A percentile compares a stretch with the other conserved stretches of the same genome.
These are phyloP conservation scores for Nemophila menziesii DNA, from an alignment of 257 asterid genomes.

Conservation along the genomic window DNA sequence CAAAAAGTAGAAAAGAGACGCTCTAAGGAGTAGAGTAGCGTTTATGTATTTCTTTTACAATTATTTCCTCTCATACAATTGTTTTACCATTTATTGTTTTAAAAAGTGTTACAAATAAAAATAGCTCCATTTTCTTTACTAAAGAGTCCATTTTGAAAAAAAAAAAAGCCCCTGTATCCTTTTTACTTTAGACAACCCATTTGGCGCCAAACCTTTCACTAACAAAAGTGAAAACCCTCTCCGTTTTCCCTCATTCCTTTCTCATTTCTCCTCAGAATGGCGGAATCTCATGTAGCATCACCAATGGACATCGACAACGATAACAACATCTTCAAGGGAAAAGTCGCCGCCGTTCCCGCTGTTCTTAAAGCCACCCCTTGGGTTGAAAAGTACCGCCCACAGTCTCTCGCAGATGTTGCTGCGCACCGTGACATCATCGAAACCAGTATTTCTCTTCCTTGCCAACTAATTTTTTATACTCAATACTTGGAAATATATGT, in stretches of 20 bases:
- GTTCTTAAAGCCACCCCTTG: constrained; percentile 67
- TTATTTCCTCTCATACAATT: too few relatives aligned
- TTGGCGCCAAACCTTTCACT: constrained; percentile 1
- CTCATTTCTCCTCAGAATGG: constrained; percentile 29
- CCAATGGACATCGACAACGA: constrained; percentile 76
- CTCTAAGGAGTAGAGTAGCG: too few relatives aligned
- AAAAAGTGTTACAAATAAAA: too few relatives aligned
- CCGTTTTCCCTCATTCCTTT: too few relatives aligned
- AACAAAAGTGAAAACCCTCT: background rate
- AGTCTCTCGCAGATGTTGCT: constrained; percentile 89
- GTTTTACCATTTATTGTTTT: too few relatives aligned
- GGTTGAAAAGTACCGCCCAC: constrained; percentile 98
- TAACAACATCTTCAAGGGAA: constrained; percentile 40
- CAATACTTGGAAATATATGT: background rate
- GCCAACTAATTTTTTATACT: background rate
- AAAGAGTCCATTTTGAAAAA: too few relatives aligned
- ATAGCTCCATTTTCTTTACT: too few relatives aligned
- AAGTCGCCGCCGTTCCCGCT: constrained; percentile 30
- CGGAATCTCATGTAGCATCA: constrained; percentile 31
- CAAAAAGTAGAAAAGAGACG: too few relatives aligned
- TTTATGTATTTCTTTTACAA: too few relatives aligned
- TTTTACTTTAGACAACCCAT: background rate
- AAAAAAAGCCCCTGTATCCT: too few relatives aligned
- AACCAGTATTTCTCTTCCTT: constrained; percentile 44
- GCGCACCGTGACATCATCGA: constrained; percentile 95